A percentile compares a stretch with the other conserved stretches of the same genome.
These are phyloP conservation scores for Alternaria consortialis DNA, from an alignment of 2,329 filamentous ascomycete species.

Conservation along the genomic window DNA sequence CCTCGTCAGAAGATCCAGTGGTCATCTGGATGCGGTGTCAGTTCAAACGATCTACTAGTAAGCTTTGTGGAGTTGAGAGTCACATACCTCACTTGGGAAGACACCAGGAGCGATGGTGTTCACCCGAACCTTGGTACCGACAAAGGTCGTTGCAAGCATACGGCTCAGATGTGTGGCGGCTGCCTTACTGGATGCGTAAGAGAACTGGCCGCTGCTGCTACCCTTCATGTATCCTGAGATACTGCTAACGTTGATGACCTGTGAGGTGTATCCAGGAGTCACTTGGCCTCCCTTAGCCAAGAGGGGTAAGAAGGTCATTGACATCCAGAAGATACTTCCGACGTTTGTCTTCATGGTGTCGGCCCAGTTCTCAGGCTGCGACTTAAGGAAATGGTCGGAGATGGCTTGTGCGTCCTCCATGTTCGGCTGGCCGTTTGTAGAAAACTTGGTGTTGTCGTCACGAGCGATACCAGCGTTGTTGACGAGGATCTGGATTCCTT, in stretches of 20 bases:
- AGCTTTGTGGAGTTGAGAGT: background rate
- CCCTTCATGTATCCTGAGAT: conserved; percentile 62
- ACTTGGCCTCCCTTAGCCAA: conserved; percentile 59
- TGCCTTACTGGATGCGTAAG: conserved; percentile 61
- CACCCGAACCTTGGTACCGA: conserved; percentile 54
- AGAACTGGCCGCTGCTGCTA: conserved; percentile 60
- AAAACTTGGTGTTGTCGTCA: conserved; percentile 62
- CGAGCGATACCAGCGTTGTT: conserved; percentile 64
- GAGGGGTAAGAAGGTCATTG: conserved; percentile 64
- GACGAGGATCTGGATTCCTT: conserved; percentile 64
- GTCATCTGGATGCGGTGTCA: conserved; percentile 55
- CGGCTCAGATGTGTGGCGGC: conserved; percentile 57
- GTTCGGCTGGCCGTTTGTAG: conserved; percentile 59
- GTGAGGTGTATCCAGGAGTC: conserved; percentile 60
- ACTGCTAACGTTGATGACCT: conserved; percentile 64
- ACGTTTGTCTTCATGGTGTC: conserved; percentile 64
- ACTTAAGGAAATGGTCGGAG: conserved; percentile 61
- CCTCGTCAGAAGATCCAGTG: conserved; percentile 54
- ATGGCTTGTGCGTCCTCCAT: conserved; percentile 59
- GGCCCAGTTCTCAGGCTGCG: conserved; percentile 57
- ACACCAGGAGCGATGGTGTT: conserved; percentile 51
- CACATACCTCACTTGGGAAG: conserved; percentile 51
- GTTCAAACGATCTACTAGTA: background rate
- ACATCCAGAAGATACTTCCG: conserved; percentile 61
- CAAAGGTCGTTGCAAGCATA: conserved; percentile 58